Conservation (phyloP, 2,329 filamentous ascomycete genomes). For the Nemania sp. region DNA sequence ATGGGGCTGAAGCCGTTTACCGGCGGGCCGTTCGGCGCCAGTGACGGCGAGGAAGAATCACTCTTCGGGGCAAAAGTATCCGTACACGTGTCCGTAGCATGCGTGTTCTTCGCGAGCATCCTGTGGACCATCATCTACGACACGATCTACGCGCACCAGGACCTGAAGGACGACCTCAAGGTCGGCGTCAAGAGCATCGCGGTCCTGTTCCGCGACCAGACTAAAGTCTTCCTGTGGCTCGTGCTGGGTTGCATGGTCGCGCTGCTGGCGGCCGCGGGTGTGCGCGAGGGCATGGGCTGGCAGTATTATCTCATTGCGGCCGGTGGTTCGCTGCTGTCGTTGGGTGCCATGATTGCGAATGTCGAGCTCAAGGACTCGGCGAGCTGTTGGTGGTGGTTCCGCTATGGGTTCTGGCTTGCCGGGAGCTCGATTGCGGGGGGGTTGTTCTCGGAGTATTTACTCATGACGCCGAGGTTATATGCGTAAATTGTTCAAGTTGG, state of each 20-base stretch:
- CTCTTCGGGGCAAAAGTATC: constrained; percentile 14
- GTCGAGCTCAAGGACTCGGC: constrained; percentile 36
- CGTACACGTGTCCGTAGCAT: constrained; percentile 31
- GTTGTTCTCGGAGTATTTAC: constrained; percentile 28
- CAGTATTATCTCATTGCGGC: constrained; percentile 31
- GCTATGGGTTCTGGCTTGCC: constrained; percentile 38
- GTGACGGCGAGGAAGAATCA: no score
- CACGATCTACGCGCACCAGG: constrained; percentile 44
- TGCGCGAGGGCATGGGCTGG: constrained; percentile 26
- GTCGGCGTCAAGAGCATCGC: constrained; percentile 41
- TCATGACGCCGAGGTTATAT: constrained; percentile 8
- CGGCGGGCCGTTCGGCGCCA: constrained; percentile 31
- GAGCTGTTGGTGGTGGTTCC: constrained; percentile 41
- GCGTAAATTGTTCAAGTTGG: no score
- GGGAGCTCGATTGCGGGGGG: constrained; percentile 36
- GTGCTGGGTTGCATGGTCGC: constrained; percentile 31
- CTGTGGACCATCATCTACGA: constrained; percentile 43
- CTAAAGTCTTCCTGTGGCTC: constrained; percentile 33
- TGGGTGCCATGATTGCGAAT: constrained; percentile 35
- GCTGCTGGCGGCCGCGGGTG: constrained; percentile 28
- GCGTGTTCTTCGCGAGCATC: constrained; percentile 36
- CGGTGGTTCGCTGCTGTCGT: constrained; percentile 32
- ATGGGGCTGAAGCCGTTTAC: constrained; percentile 35
- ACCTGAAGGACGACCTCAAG: constrained; percentile 40
- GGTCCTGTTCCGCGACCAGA: constrained; percentile 35